Conservation (phyloP, 306 rosid species). For the Vigna nakashimae region DNA sequence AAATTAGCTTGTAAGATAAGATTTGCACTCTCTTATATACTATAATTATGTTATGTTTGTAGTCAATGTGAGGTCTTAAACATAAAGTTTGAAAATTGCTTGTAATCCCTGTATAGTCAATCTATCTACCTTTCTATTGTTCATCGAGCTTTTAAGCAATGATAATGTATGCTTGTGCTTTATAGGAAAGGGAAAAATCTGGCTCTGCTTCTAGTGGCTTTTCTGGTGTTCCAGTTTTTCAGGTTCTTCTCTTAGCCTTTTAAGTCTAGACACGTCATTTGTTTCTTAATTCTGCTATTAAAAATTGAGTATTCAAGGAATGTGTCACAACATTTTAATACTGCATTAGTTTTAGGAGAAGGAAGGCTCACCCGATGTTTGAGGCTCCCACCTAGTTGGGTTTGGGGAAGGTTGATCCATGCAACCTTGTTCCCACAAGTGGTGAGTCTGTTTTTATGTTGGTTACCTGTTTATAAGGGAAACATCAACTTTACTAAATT, state of each 20-base stretch:
- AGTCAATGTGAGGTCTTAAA: too few species aligned
- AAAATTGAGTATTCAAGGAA: neutral
- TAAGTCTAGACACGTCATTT: conserved; percentile 28
- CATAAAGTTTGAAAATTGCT: neutral
- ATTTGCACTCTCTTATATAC: too few species aligned
- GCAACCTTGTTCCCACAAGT: conserved; percentile 9
- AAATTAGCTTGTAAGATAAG: too few species aligned
- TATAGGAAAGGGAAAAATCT: conserved; percentile 76
- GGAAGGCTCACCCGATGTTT: neutral
- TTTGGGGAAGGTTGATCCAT: neutral
- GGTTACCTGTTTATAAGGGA: conserved; percentile 6
- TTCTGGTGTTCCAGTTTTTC: conserved; percentile 89
- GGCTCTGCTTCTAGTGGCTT: conserved; percentile 70
- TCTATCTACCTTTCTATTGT: neutral
- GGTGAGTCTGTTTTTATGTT: neutral
- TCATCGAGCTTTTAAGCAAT: conserved; percentile 24
- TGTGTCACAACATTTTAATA: conserved; percentile 26
- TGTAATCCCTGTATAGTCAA: neutral
- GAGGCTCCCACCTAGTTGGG: neutral
- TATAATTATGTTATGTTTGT: too few species aligned
- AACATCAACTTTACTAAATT: neutral
- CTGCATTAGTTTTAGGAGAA: neutral
- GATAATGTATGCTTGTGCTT: conserved; percentile 19
- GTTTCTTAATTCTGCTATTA: conserved; percentile 12
- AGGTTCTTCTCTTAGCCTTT: conserved; percentile 67